Conservation (phyloP, 1,284 basidiomycete species). For the Fomes fomentarius region DNA sequence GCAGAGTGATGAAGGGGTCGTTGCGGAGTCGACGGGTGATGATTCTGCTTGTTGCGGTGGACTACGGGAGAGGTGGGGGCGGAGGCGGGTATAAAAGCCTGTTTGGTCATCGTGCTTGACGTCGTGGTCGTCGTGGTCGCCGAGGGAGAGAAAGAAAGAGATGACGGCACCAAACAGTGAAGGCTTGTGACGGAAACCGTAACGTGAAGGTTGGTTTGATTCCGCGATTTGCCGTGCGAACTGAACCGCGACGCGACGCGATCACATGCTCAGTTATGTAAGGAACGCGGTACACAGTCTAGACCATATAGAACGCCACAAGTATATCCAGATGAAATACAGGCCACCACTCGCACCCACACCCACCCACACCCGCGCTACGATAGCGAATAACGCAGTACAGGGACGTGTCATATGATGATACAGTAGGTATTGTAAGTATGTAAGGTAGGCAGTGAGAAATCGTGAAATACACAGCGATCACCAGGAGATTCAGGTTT, state of each 20-base stretch:
- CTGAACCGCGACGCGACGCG: constrained; percentile 31
- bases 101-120: constrained; percentile 34
- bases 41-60: constrained; percentile 42
- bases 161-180: constrained; percentile 17
- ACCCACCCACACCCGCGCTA: too few relatives aligned
- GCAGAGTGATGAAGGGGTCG: constrained; percentile 43
- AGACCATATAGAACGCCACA: too few relatives aligned
- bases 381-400: too few relatives aligned
- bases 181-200: constrained; percentile 26
- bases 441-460: too few relatives aligned
- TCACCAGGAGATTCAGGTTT: background rate
- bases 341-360: too few relatives aligned
- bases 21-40: constrained; percentile 48
- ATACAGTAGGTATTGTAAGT: background rate
- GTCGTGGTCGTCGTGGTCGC: constrained; percentile 29
- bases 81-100: constrained; percentile 42
- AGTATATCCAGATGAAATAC: too few relatives aligned
- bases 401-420: background rate
- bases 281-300: constrained; percentile 18
- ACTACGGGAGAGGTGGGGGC: constrained; percentile 49
- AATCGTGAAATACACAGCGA: background rate
- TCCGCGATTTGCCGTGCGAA: constrained; percentile 29
- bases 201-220: constrained; percentile 31
- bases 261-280: constrained; percentile 27
- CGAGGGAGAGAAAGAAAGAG: constrained; percentile 13